Base-by-base conservation (phyloP, 1,284 basidiomycete species). In the Fistulinella cinereoalba region DNA sequence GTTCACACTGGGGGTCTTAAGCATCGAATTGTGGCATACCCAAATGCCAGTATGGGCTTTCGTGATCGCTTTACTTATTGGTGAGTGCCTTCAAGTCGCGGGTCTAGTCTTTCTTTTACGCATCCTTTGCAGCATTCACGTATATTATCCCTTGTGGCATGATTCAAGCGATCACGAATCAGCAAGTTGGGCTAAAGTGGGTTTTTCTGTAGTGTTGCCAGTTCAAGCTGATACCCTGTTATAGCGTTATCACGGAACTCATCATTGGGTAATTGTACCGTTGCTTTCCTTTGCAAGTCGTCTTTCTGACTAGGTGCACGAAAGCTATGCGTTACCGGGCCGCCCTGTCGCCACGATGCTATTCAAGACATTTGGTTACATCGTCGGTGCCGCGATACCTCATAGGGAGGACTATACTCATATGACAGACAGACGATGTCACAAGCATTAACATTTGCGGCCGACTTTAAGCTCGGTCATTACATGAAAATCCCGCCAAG, bases 21-120 rank as follows among this genome's bases (percentile, higher is more conserved):
- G 72, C 19, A 77, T 88, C 36, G 81, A 85, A 56, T 67, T 77
- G 7, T 84, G 76, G 73, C 60, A 72, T 10, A 81, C 80, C 0
- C 61, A 78, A 24, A 70, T 81, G 58, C 79, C 80, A 0, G 72
- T 80, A 16, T 84, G 78, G 73, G 72, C 68, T 16, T 74, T 73
- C 51, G 60, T 75, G 22, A 57, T 74, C 2, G 67, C 71, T 9
- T 55, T 79, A 43, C 41, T 70, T 8, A 64, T 75, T 44, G 61
- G 71, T 51, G 43, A 41, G 50, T 49, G 62, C 33, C 6, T 52
- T 33, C 10, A 19, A 38, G n/a, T 42, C 4, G 5, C 9, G 9
- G 10, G 1, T 9, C 6, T 16, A 15, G 3, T 18, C 13, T 13
- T 37, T 55, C 15, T 49, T 31, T 11, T 7, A 24, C 4, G 23